Conservation (phyloP, 768 basidiomycete genomes). For the Phallus indusiatus region DNA sequence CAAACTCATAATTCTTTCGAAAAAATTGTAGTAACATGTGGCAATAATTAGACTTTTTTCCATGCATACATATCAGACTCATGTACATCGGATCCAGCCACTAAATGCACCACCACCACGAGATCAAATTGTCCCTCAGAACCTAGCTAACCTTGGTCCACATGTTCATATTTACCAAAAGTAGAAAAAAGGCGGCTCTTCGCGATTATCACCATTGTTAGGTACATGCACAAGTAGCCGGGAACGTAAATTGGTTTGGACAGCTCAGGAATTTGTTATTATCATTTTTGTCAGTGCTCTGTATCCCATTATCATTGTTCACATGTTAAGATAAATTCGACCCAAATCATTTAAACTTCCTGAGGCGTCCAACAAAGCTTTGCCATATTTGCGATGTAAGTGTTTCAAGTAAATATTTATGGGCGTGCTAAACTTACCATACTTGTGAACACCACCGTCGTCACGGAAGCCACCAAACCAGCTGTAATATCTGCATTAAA, state of each 20-base stretch:
- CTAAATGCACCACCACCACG: too few species aligned
- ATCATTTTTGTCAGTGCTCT: background rate
- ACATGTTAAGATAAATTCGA: background rate
- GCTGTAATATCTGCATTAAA: background rate
- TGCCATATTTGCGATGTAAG: background rate
- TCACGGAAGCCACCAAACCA: slow-evolving; percentile 3
- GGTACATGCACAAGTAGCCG: too few species aligned
- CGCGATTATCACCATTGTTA: too few species aligned
- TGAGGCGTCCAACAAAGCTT: background rate
- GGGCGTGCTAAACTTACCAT: background rate
- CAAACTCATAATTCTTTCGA: too few species aligned
- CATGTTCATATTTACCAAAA: too few species aligned
- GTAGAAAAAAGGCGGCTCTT: too few species aligned
- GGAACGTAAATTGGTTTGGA: background rate
- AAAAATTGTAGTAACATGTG: too few species aligned
- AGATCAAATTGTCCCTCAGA: too few species aligned
- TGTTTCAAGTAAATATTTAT: background rate
- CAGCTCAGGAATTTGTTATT: background rate
- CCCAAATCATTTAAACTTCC: slow-evolving; percentile 1
- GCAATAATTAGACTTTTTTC: too few species aligned
- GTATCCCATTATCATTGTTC: background rate
- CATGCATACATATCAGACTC: too few species aligned
- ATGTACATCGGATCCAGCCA: too few species aligned
- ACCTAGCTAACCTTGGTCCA: too few species aligned
- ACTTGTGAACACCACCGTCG: background rate